phyloP scores from a whole-genome alignment of 768 basidiomycete species.

The Boletus sp. region DNA sequence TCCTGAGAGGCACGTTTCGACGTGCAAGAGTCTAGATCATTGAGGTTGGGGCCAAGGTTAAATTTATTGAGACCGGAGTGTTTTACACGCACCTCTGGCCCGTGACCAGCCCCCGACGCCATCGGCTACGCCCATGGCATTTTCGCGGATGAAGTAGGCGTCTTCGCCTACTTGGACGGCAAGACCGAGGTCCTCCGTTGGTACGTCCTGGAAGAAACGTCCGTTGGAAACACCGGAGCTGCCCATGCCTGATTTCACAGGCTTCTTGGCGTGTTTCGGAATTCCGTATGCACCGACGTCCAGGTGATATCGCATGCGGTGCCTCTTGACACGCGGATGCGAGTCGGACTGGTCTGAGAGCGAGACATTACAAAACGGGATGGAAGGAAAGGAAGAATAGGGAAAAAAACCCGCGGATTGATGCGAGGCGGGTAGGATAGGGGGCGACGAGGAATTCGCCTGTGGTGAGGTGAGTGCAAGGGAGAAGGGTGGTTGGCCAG shows the following conservation, averaged over 20 bases:
- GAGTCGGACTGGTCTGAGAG: constrained; percentile 26
- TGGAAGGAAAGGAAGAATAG: constrained; percentile 32
- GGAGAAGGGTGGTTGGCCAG: constrained; percentile 35
- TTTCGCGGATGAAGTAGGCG: constrained; percentile 77
- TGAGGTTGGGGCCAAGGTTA: constrained; percentile 2
- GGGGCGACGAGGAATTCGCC: constrained; percentile 31
- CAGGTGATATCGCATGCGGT: constrained; percentile 45
- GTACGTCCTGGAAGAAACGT: constrained; percentile 29
- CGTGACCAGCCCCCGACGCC: constrained; percentile 91
- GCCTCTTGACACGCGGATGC: constrained; percentile 31
- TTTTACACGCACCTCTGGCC: constrained; percentile 35
- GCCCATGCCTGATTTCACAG: constrained; percentile 30
- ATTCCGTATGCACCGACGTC: constrained; percentile 85
- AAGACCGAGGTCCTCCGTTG: constrained; percentile 39
- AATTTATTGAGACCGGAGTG: constrained; percentile 3
- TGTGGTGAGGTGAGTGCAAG: constrained; percentile 46
- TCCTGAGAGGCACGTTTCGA: constrained; percentile 35
- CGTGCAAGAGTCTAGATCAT: constrained; percentile 15
- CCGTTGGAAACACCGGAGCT: constrained; percentile 12
- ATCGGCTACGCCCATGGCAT: constrained; percentile 92
- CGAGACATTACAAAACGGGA: constrained; percentile 27
- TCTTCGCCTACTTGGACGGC: constrained; percentile 89
- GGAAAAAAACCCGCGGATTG: constrained; percentile 36
- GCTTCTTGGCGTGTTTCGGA: constrained; percentile 49
- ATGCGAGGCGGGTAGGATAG: constrained; percentile 28